Base-by-base conservation (phyloP, 2,329 filamentous ascomycete genomes). In the Diaporthe helianthi region DNA sequence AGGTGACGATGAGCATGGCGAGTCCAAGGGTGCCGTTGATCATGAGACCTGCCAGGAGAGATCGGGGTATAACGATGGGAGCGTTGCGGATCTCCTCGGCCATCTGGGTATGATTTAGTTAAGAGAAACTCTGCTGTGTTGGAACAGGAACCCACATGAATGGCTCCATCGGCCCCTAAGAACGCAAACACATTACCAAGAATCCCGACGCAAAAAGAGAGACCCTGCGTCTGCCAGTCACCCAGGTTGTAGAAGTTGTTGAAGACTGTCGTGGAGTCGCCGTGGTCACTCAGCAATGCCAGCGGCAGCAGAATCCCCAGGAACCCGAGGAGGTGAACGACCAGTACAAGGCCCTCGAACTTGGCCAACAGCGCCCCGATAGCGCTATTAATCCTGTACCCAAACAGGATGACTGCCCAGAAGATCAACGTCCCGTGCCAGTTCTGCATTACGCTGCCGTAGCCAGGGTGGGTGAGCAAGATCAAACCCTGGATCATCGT, bases 11-110 rank as follows among this genome's bases (percentile, higher is more conserved):
- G n/a, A 88, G 74, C 80, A 89, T 86, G n/a, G 83, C 79, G 53
- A 88, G 85, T 0, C 87, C 87, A 0, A 87, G 76, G 0, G 80
- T 73, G 4, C 83, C 85, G 68, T 88, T 88, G 60, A 88, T 78
- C 0, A 81, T 70, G 0, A 87, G 78, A 3, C 81, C 82, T 2
- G 79, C 77, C 49, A 88, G 80, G 70, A 89, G 83, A 0, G 84
- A 83, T 7, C 80, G 79, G 0, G 86, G 86, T 0, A 89, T 80
- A 0, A 83, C 83, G 1, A 80, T 76, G 1, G 84, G 81, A 0
- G 86, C 83, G 65, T 87, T 81, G 6, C 79, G 73, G 4, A 84
- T 81, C 70, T 85, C 83, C 69, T 85, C 83, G 0, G 78, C 77
- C 81, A 84, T 81, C 78, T 82, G 17, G 19, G 7, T 12, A 17